Evolutionary conservation across 176 grass and related monocot species (phyloP).

Genomic region (Carex kokanica): DNA sequence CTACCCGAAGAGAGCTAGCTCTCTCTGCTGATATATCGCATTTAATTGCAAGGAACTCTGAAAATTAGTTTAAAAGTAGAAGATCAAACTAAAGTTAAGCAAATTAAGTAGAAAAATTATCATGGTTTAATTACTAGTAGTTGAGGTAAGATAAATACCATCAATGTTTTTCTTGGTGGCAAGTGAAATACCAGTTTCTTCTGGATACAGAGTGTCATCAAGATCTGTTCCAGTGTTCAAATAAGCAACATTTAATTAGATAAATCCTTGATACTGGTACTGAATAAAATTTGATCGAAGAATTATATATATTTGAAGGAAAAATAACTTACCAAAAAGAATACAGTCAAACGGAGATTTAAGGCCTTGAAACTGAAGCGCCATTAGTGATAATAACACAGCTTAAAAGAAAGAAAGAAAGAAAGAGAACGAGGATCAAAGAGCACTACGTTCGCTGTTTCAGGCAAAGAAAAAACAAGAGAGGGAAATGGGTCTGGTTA

Average conservation of each 20-base stretch:
- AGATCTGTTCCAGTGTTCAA: constrained; percentile 46
- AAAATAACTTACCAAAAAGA: constrained; percentile 42
- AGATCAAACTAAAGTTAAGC: background rate
- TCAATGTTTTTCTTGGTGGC: constrained; percentile 77
- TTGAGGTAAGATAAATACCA: constrained; percentile 29
- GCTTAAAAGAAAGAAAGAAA: background rate
- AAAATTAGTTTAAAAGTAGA: background rate
- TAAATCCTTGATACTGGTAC: background rate
- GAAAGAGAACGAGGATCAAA: background rate
- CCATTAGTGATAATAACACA: background rate
- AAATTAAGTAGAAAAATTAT: background rate
- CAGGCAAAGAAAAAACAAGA: background rate
- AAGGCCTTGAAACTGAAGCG: constrained; percentile 20
- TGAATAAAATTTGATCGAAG: background rate
- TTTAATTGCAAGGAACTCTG: constrained; percentile 66
- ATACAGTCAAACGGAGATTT: constrained; percentile 60
- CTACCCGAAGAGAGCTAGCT: constrained; percentile 58
- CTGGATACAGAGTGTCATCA: constrained; percentile 91
- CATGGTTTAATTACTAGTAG: background rate
- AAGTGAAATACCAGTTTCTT: constrained; percentile 42
- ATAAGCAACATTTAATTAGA: background rate
- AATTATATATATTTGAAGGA: background rate
- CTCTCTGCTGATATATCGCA: constrained; percentile 43
- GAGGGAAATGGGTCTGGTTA: background rate
- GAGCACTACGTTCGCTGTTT: background rate